Conservation (phyloP, 257 asterid genomes). For the Eucommia ulmoides region DNA sequence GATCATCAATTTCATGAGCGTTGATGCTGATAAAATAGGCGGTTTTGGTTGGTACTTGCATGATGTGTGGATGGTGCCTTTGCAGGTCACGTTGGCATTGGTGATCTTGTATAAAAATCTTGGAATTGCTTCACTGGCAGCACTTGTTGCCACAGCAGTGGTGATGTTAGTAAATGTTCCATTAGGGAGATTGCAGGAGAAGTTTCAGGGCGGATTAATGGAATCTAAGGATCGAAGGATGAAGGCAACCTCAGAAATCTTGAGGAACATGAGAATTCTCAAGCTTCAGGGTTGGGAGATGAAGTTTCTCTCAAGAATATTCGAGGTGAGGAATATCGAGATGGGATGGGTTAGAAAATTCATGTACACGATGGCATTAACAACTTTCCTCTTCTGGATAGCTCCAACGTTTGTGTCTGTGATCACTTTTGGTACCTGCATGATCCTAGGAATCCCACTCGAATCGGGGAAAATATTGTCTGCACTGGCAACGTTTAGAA, state of each 20-base stretch:
- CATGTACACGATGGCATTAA: conserved; percentile 39
- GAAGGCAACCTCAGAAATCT: conserved; percentile 43
- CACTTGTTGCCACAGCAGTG: conserved; percentile 36
- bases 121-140: conserved; percentile 35
- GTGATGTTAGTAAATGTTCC: conserved; percentile 42
- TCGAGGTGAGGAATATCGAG: conserved; percentile 30
- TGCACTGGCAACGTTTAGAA: conserved; percentile 47
- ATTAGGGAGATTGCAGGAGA: conserved; percentile 34
- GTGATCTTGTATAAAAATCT: conserved; percentile 39
- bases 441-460: conserved; percentile 35
- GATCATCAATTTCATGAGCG: conserved; percentile 46
- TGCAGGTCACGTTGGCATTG: conserved; percentile 37
- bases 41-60: conserved; percentile 46
- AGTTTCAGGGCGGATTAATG: conserved; percentile 39
- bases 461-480: conserved; percentile 49
- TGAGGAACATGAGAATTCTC: conserved; percentile 39
- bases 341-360: conserved; percentile 2
- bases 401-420: conserved; percentile 44
- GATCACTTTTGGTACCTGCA: conserved; percentile 34
- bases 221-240: conserved; percentile 37
- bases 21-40: conserved; percentile 43
- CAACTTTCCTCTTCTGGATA: conserved; percentile 42
- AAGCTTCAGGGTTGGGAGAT: conserved; percentile 54
- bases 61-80: conserved; percentile 43
- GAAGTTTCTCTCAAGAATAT: conserved; percentile 32